Evolutionary conservation across 169 alveolate genomes (phyloP), one percentile per base, ranked within the genome.

Genomic region (Eimeria acervulina): DNA sequence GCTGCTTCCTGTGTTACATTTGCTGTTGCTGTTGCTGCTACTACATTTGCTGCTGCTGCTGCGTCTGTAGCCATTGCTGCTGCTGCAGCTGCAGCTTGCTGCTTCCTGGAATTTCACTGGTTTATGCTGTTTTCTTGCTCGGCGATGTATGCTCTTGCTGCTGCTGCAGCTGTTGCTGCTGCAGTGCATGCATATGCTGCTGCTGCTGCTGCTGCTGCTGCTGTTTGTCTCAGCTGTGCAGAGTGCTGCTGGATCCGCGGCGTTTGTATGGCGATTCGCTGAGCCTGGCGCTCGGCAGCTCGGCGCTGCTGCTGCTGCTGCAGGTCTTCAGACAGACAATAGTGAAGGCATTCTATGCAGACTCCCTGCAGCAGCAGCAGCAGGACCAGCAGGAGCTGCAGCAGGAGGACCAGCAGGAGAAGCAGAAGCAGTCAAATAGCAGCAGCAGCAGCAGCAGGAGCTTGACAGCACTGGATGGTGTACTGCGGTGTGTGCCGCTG

Each of bases 181-280:
- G 89, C 68, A 38, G 89, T n/a, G n/a, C n/a, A n/a, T n/a, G n/a
- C n/a, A n/a, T n/a, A n/a, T n/a, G n/a, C 63, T 40, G 66, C 38
- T 10, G 52, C 63, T 78, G 66, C 89, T 78, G 89, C 85, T 36
- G 85, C 63, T 42, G 89, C 89, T 33, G 89, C 89, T 40, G 85
- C 47, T 74, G 85, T 44, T 15, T 66, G 7, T 8, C 12, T 66
- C 31, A 66, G 68, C 26, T 78, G 5, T 78, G 68, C 44, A 19
- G 59, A 31, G 89, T 78, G 68, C 89, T 78, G 68, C 63, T 78
- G 33, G 61, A 78, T 31, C 36, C 33, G 28, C 59, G 28, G 13
- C 89, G 89, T 19, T 63, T 78, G 13, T 78, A 38, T 40, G 89
- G 89, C 15, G 89, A 78, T 59, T 78, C 89, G 26, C 89, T 78